Evolutionary conservation across 495 filamentous ascomycete genomes (phyloP), one percentile per base, ranked within the genome.

Genomic region (Hypoxylon crocopeplum): DNA sequence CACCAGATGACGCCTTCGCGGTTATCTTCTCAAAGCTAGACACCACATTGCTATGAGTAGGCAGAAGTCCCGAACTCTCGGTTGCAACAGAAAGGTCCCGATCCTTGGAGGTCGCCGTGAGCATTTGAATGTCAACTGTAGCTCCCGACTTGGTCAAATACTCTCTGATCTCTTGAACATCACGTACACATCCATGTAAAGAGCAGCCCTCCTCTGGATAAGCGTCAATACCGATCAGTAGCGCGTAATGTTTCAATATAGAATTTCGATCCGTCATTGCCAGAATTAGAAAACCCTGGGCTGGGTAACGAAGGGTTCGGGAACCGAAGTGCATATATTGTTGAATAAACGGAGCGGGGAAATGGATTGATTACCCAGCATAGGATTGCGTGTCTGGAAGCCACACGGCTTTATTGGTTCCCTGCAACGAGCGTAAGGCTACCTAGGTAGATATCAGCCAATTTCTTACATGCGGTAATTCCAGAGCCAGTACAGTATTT

Each of bases 11-110:
- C n/a, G 67, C 67, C 38, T 32, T 8, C 13, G 13, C 11, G 10
- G 55, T 49, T 19, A 68, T 32, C 16, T 30, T 29, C 7, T 44
- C 19, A 12, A 70, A 41, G 24, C 7, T 15, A 8, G 56, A 51
- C 24, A 41, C 39, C 44, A 70, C 45, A 54, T 70, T 68, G 4
- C 40, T n/a, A 39, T 45, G 63, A 16, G 55, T 68, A 13, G 60
- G 67, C 21, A 29, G 10, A 5, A 5, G 5, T 10, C 10, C 25
- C 25, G 5, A 5, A 10, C 25, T 5, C 10, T 5, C 10, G 5
- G 25, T 29, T 5, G 25, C 5, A 29, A 5, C 10, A 5, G 25
- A 29, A 10, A 10, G 25, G 25, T 29, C 25, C n/a, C n/a, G n/a
- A 29, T 29, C 10, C 10, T 29, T 10, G 25, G 25, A 5, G 25